phyloP scores from a whole-genome alignment of 352 stramenopile genomes.

The Elongisporangium prolatum region DNA sequence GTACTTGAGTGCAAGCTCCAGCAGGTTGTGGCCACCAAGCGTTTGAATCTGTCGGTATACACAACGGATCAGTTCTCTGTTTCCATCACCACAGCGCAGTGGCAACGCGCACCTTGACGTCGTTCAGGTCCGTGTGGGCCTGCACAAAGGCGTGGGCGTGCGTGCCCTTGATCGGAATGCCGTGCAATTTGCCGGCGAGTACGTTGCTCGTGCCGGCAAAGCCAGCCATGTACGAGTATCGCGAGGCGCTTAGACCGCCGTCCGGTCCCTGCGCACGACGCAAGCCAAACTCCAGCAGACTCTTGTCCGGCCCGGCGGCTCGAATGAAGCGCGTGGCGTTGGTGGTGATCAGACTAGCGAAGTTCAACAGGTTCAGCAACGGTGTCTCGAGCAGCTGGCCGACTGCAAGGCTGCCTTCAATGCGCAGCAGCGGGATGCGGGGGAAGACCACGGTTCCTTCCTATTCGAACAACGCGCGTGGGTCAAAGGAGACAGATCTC shows the following conservation, averaged over 20 bases:
- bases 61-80: neutral
- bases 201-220: conserved; percentile 98
- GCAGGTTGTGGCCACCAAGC: conserved; percentile 73
- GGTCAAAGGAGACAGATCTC: neutral
- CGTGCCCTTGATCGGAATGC: conserved; percentile 95
- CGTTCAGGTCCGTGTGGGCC: conserved; percentile 91
- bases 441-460: conserved; percentile 98
- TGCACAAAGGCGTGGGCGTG: conserved; percentile 98
- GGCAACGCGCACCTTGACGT: conserved; percentile 53
- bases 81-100: no score
- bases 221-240: conserved; percentile 97
- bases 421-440: conserved; percentile 90
- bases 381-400: conserved; percentile 98
- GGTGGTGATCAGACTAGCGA: conserved; percentile 95
- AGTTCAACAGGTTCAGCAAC: conserved; percentile 98
- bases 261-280: conserved; percentile 95
- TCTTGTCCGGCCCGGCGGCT: conserved; percentile 85
- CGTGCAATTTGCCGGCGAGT: conserved; percentile 93
- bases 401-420: conserved; percentile 92
- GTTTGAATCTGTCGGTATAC: conserved; percentile 17
- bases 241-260: conserved; percentile 94
- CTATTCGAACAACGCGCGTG: conserved; percentile 11
- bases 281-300: conserved; percentile 92
- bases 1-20: conserved; percentile 82
- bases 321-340: conserved; percentile 97